Conservation (phyloP, 2,329 filamentous ascomycete species). For the Rasamsonia emersonii region DNA sequence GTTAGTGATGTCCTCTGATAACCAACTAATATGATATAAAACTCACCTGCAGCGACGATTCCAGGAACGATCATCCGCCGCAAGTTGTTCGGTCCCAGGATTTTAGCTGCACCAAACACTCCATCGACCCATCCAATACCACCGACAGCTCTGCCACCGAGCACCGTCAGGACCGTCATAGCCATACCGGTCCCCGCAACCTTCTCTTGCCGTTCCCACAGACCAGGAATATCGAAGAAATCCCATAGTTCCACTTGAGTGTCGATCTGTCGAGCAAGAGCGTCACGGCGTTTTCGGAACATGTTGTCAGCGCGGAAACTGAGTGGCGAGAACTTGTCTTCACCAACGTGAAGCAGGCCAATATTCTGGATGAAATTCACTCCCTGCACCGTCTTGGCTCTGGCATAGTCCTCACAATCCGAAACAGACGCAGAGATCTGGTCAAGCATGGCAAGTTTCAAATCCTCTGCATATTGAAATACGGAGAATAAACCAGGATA, state of each 20-base stretch:
- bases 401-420: slow-evolving; percentile 77
- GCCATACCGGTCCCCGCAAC: slow-evolving; percentile 90
- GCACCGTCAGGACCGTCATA: slow-evolving; percentile 77
- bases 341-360: slow-evolving; percentile 75
- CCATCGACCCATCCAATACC: slow-evolving; percentile 86
- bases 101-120: slow-evolving; percentile 66
- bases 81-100: slow-evolving; percentile 73
- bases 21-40: slow-evolving; percentile 6
- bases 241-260: slow-evolving; percentile 83
- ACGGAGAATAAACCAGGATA: slow-evolving; percentile 80
- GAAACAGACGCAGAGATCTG: slow-evolving; percentile 73
- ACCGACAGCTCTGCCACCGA: slow-evolving; percentile 73
- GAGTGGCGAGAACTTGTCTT: slow-evolving; percentile 71
- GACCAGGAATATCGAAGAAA: slow-evolving; percentile 77
- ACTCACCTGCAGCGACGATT: slow-evolving; percentile 68
- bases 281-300: slow-evolving; percentile 74
- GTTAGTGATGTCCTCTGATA: slow-evolving; percentile 21
- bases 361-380: slow-evolving; percentile 84
- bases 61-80: slow-evolving; percentile 74
- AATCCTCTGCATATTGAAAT: slow-evolving; percentile 86
- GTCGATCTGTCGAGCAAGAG: slow-evolving; percentile 73
- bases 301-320: slow-evolving; percentile 87
- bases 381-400: slow-evolving; percentile 64
- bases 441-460: slow-evolving; percentile 85
- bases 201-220: slow-evolving; percentile 90